phyloP scores from a whole-genome alignment of 2,329 filamentous ascomycete species.

The Dothideomycetes sp. region DNA sequence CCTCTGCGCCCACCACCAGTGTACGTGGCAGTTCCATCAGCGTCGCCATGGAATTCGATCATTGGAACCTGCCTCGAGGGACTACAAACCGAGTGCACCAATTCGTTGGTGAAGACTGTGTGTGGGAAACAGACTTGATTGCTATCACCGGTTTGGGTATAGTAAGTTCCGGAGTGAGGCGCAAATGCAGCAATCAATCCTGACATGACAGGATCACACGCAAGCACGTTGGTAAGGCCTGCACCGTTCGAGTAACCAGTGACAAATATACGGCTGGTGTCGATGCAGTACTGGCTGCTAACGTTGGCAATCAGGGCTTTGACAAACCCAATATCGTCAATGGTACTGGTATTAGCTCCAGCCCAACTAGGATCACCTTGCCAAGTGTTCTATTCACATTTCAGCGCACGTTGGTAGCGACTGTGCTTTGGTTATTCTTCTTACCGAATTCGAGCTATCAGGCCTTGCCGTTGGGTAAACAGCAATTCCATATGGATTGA shows the following conservation, averaged over 20 bases:
- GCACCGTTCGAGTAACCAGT: slow-evolving; percentile 47
- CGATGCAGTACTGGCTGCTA: slow-evolving; percentile 33
- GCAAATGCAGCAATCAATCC: slow-evolving; percentile 40
- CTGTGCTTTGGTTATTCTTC: slow-evolving; percentile 26
- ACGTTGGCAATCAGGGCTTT: slow-evolving; percentile 33
- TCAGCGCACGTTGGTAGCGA: slow-evolving; percentile 26
- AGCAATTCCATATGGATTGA: slow-evolving; percentile 36
- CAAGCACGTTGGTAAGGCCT: slow-evolving; percentile 38
- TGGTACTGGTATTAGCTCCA: slow-evolving; percentile 21
- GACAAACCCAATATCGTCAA: slow-evolving; percentile 36
- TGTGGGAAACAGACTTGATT: slow-evolving; percentile 16
- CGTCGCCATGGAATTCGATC: slow-evolving; percentile 36
- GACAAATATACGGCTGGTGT: slow-evolving; percentile 36
- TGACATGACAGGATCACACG: slow-evolving; percentile 36
- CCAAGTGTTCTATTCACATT: slow-evolving; percentile 25
- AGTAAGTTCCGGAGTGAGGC: slow-evolving; percentile 38
- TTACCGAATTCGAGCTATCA: slow-evolving; percentile 21
- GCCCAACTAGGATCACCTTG: slow-evolving; percentile 36
- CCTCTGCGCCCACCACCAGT: slow-evolving; percentile 25
- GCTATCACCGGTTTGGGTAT: slow-evolving; percentile 24
- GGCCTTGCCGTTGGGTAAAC: slow-evolving; percentile 40
- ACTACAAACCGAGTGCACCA: slow-evolving; percentile 16
- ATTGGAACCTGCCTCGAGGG: slow-evolving; percentile 28
- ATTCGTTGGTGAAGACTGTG: slow-evolving; percentile 16
- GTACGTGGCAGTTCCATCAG: slow-evolving; percentile 32